Percentiles rank a stretch among this genome's conserved stretches.
Conservation (phyloP, 2,329 filamentous ascomycete genomes). For the Alternaria sp. region DNA sequence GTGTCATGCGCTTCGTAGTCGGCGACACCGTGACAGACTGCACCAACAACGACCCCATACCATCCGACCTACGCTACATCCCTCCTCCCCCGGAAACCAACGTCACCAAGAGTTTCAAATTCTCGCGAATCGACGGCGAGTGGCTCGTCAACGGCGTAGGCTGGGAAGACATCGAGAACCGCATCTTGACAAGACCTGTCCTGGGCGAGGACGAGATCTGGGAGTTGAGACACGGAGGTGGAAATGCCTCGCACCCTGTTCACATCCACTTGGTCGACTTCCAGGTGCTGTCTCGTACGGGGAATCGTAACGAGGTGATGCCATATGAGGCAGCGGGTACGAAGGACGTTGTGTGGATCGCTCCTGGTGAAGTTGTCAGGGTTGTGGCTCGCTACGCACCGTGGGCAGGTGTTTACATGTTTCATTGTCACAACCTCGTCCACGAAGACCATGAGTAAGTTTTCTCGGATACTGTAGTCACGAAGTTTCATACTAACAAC, state of each 20-base stretch:
- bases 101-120: constrained; percentile 36
- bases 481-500: constrained; percentile 6
- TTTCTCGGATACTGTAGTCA: neutral
- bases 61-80: constrained; percentile 33
- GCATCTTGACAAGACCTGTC: constrained; percentile 38
- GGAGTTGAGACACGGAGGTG: constrained; percentile 54
- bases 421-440: constrained; percentile 55
- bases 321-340: constrained; percentile 62
- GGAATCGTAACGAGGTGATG: constrained; percentile 51
- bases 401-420: constrained; percentile 59
- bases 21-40: constrained; percentile 34
- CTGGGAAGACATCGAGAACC: constrained; percentile 42
- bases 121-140: constrained; percentile 32
- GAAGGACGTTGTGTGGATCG: constrained; percentile 66
- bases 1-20: constrained; percentile 54
- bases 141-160: constrained; percentile 47
- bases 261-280: constrained; percentile 68
- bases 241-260: constrained; percentile 60
- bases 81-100: constrained; percentile 27
- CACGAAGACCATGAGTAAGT: constrained; percentile 52
- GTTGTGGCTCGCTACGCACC: constrained; percentile 42
- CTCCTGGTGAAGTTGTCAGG: constrained; percentile 51
- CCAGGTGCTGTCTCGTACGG: constrained; percentile 58
- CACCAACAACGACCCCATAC: constrained; percentile 36
- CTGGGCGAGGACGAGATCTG: constrained; percentile 47